These are phyloP conservation scores for Macrotyloma uniflorum DNA, from an alignment of 306 rosid genomes.

Conservation along the genomic window DNA sequence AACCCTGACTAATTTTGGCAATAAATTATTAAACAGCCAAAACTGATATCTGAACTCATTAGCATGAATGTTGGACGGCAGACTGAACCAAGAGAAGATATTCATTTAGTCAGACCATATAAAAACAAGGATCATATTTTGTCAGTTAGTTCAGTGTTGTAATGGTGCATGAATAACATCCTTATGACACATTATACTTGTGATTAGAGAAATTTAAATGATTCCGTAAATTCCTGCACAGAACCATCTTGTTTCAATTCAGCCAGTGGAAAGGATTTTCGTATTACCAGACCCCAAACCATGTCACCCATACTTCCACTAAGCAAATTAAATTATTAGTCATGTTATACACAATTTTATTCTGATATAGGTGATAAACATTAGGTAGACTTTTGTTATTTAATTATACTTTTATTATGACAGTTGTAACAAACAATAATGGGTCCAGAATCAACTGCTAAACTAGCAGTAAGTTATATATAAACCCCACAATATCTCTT, in stretches of 20 bases:
- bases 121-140: neutral
- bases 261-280: neutral
- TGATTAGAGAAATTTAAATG: neutral
- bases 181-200: neutral
- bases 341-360: neutral
- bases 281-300: neutral
- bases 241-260: neutral
- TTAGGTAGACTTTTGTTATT: neutral
- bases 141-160: neutral
- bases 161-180: neutral
- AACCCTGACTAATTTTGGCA: constrained; percentile 7
- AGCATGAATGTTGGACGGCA: neutral
- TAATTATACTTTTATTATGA: neutral
- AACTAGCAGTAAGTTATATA: too few species aligned
- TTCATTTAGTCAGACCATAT: neutral
- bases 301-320: neutral
- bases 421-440: neutral
- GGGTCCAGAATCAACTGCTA: too few species aligned
- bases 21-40: constrained; percentile 25
- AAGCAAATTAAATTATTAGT: neutral
- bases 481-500: too few species aligned
- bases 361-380: neutral
- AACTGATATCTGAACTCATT: constrained; percentile 5
- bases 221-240: neutral
- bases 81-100: neutral